phyloP scores from a whole-genome alignment of 192 early-diverging fungal species.

The Linnemannia exigua region DNA sequence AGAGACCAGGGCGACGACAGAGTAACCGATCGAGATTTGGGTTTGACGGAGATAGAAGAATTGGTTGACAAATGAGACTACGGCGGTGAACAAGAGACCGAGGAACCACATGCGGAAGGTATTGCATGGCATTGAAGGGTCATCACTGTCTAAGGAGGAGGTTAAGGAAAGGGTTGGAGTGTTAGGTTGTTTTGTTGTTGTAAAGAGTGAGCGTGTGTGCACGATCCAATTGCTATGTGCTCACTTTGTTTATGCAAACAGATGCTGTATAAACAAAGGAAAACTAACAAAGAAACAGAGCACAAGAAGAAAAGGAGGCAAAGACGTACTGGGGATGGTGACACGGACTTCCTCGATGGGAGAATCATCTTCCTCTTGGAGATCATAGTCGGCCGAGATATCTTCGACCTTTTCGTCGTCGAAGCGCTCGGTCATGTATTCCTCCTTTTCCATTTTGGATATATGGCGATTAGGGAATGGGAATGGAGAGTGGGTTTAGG shows the following conservation, averaged over 20 bases:
- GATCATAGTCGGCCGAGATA: constrained; percentile 31
- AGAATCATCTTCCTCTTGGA: constrained; percentile 56
- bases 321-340: constrained; percentile 57
- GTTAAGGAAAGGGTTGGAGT: neutral
- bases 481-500: neutral
- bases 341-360: constrained; percentile 64
- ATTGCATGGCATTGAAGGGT: constrained; percentile 61
- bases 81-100: constrained; percentile 58
- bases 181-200: neutral
- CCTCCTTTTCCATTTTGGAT: constrained; percentile 36
- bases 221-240: neutral
- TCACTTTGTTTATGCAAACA: neutral
- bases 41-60: constrained; percentile 66
- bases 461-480: neutral
- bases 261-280: neutral
- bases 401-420: constrained; percentile 46
- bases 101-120: constrained; percentile 69
- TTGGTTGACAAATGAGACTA: constrained; percentile 64
- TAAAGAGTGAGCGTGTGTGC: neutral
- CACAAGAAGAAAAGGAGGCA: neutral
- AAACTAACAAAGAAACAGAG: neutral
- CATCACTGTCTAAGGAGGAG: constrained; percentile 56
- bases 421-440: constrained; percentile 26
- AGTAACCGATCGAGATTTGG: constrained; percentile 58
- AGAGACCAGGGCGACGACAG: constrained; percentile 65